Evolutionary conservation across 169 alveolate genomes (phyloP).

Genomic region (Plasmodium gallinaceum): DNA sequence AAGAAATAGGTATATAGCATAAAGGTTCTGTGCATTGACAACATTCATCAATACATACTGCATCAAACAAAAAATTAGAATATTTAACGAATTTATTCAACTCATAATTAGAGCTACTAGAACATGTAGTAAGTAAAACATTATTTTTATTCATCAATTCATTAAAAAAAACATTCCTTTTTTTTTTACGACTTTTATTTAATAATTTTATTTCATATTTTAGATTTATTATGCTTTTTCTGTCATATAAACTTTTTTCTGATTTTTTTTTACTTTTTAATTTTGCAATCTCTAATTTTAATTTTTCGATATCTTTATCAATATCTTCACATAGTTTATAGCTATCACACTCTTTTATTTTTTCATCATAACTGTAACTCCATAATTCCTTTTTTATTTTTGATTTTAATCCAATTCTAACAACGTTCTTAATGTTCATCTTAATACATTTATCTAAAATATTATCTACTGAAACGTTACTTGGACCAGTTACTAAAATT

Average conservation of each 20-base stretch:
- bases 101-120: slow-evolving; percentile 72
- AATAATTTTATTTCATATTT: slow-evolving; percentile 56
- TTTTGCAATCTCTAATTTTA: slow-evolving; percentile 44
- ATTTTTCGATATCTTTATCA: slow-evolving; percentile 60
- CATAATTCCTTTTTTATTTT: slow-evolving; percentile 45
- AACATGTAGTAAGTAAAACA: slow-evolving; percentile 62
- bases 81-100: slow-evolving; percentile 64
- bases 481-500: slow-evolving; percentile 65
- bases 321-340: slow-evolving; percentile 66
- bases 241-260: slow-evolving; percentile 14
- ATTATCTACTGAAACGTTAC: slow-evolving; percentile 73
- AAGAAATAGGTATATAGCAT: slow-evolving; percentile 61
- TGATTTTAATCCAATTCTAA: slow-evolving; percentile 56
- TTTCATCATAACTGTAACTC: slow-evolving; percentile 67
- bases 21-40: slow-evolving; percentile 76
- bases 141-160: slow-evolving; percentile 56
- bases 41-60: slow-evolving; percentile 75
- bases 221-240: slow-evolving; percentile 39
- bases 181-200: slow-evolving; percentile 53
- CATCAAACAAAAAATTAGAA: slow-evolving; percentile 65
- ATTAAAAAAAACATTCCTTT: slow-evolving; percentile 44
- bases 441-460: slow-evolving; percentile 36
- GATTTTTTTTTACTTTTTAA: slow-evolving; percentile 58
- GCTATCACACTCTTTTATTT: slow-evolving; percentile 70
- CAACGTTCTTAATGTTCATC: slow-evolving; percentile 34